phyloP scores from a whole-genome alignment of 2,329 filamentous ascomycete species.

The Aureobasidium vineae region DNA sequence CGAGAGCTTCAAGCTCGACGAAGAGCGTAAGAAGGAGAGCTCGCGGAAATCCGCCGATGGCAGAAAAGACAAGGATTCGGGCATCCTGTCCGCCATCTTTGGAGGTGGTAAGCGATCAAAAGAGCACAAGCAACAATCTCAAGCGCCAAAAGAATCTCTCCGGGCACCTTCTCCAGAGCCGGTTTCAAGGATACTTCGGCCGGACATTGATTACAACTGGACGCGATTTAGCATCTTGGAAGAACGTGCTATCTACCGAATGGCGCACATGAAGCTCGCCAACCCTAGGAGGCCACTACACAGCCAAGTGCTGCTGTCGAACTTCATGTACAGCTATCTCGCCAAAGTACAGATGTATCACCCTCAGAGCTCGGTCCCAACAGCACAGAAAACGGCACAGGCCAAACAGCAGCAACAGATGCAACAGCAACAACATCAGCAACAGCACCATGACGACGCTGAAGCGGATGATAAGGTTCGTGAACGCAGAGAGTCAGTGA shows the following conservation, averaged over 20 bases:
- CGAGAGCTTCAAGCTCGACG: conserved; percentile 69
- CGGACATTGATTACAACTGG: conserved; percentile 95
- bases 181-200: conserved; percentile 67
- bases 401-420: conserved; percentile 51
- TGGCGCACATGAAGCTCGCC: conserved; percentile 99
- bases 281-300: conserved; percentile 89
- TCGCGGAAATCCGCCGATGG: conserved; percentile 66
- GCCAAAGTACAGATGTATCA: conserved; percentile 99
- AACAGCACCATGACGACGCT: conserved; percentile 26
- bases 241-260: conserved; percentile 94
- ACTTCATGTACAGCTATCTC: conserved; percentile 99
- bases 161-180: conserved; percentile 79
- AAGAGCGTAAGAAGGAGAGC: conserved; percentile 79
- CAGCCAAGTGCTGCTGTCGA: conserved; percentile 93
- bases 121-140: conserved; percentile 63
- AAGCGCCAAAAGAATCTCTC: conserved; percentile 44
- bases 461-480: neutral
- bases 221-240: conserved; percentile 92
- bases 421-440: conserved; percentile 33
- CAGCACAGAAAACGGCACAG: conserved; percentile 58
- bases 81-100: conserved; percentile 92
- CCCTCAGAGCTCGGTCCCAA: conserved; percentile 83
- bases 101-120: conserved; percentile 65
- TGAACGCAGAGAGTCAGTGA: neutral
- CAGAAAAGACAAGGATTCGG: conserved; percentile 73